phyloP scores from a whole-genome alignment of 2,329 filamentous ascomycete species.

The Nemania serpens region DNA sequence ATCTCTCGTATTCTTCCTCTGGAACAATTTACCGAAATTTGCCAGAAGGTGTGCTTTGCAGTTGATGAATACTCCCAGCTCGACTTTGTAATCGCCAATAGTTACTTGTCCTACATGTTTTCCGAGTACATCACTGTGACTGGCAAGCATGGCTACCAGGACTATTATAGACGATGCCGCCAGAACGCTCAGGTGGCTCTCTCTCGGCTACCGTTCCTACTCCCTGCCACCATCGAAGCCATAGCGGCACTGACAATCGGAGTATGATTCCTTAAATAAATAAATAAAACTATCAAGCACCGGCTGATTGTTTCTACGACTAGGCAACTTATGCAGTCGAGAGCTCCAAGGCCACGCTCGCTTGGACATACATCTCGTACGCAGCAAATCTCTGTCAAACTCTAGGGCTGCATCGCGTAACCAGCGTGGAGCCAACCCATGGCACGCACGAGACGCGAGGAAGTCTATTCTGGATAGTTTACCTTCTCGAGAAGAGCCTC shows the following conservation, averaged over 20 bases:
- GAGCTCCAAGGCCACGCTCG: slow-evolving; percentile 38
- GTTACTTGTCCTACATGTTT: slow-evolving; percentile 45
- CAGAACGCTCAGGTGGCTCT: slow-evolving; percentile 38
- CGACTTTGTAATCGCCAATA: slow-evolving; percentile 44
- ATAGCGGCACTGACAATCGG: slow-evolving; percentile 44
- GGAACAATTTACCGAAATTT: slow-evolving; percentile 39
- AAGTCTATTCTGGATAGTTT: slow-evolving; percentile 45
- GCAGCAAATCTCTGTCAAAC: slow-evolving; percentile 43
- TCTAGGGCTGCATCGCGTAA: slow-evolving; percentile 40
- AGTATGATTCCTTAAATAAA: slow-evolving; percentile 27
- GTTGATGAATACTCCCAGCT: slow-evolving; percentile 40
- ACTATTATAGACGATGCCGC: slow-evolving; percentile 36
- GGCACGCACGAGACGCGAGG: slow-evolving; percentile 19
- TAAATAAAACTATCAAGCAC: not conserved
- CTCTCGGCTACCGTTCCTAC: slow-evolving; percentile 39
- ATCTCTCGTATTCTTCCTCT: slow-evolving; percentile 43
- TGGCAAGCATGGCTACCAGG: slow-evolving; percentile 31
- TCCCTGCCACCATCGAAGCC: slow-evolving; percentile 41
- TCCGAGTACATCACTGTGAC: slow-evolving; percentile 39
- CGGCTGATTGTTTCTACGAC: not conserved
- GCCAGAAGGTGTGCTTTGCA: slow-evolving; percentile 45
- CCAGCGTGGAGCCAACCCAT: slow-evolving; percentile 5
- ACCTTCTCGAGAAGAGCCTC: slow-evolving; percentile 44
- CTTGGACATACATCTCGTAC: slow-evolving; percentile 45
- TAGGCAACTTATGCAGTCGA: slow-evolving; percentile 44